Base-by-base conservation (phyloP, 1,139 yeast genomes). In the Pichia sp. region DNA sequence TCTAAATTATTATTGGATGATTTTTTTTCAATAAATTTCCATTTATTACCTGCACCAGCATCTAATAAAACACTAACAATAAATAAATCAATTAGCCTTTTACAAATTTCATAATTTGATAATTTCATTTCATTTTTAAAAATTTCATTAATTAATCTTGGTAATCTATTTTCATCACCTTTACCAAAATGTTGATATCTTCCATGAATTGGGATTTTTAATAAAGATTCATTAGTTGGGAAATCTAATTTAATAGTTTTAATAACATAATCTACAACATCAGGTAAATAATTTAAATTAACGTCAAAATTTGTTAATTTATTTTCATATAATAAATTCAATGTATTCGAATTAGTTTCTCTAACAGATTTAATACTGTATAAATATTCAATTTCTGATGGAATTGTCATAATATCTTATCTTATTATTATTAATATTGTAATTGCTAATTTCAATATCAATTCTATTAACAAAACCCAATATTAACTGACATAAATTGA, bases 161-260 rank as follows among this genome's bases (percentile, higher is more conserved):
- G 70, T 32, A 78, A 64, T 35, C 83, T 67, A 26, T 57, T 57
- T 28, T 56, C 56, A 8, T 67, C 69, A 26, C 74, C 75, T 25
- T 70, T 75, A 51, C 76, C 74, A 53, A 78, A 69, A 58, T 78
- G 83, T 55, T 76, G 82, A 76, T 78, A 77, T 46, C 84, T 66
- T 4, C 83, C 83, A 57, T 78, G 83, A 11, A 80, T 77, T 3
- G 84, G 83, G 42, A 78, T 78, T 3, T 44, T 41, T 4, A 48
- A 41, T 3, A 62, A 51, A 0, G 57, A 47, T 27, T 57, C 61
- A 9, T 54, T 48, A 3, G 61, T 55, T 6, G 64, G 64, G 40
- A 52, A 62, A 4, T 53, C 37, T 2, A 26, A 40, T 27, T 59
- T 57, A 40, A 76, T 67, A 4, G 74, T 65, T 11, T 56, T 55